Conservation (phyloP, 2,329 filamentous ascomycete species). For the Catunica adiposa region DNA sequence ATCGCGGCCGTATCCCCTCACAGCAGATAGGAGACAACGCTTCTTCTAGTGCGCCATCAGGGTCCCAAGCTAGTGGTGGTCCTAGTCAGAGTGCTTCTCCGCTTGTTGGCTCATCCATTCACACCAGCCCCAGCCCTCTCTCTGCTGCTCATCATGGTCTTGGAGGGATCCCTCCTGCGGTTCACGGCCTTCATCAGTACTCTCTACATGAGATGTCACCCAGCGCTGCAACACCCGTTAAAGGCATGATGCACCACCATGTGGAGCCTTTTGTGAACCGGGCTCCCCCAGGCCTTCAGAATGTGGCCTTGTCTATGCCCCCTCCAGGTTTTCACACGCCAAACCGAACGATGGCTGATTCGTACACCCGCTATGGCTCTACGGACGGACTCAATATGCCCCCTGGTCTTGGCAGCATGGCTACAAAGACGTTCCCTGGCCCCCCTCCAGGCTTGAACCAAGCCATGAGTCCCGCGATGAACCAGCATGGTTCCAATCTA, state of each 20-base stretch:
- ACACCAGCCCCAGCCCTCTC: slow-evolving; percentile 47
- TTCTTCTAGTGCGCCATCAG: slow-evolving; percentile 50
- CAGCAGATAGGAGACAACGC: slow-evolving; percentile 55
- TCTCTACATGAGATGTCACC: slow-evolving; percentile 43
- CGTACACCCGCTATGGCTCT: slow-evolving; percentile 13
- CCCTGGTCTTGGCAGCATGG: slow-evolving; percentile 7
- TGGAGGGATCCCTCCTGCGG: background rate
- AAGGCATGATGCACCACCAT: slow-evolving; percentile 36
- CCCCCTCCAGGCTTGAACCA: slow-evolving; percentile 8
- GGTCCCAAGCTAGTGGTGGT: slow-evolving; percentile 40
- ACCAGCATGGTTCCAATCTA: too few relatives aligned
- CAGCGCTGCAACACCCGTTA: slow-evolving; percentile 35
- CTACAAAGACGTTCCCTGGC: slow-evolving; percentile 28
- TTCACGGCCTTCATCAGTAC: slow-evolving; percentile 15
- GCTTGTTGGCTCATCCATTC: slow-evolving; percentile 44
- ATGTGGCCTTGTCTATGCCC: slow-evolving; percentile 16
- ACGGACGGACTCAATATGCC: slow-evolving; percentile 8
- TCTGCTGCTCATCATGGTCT: slow-evolving; percentile 20
- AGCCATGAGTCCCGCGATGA: too few relatives aligned
- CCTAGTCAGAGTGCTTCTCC: slow-evolving; percentile 43
- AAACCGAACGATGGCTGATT: slow-evolving; percentile 9
- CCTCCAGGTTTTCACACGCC: slow-evolving; percentile 28
- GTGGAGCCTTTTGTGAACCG: slow-evolving; percentile 22
- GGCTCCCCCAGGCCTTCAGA: slow-evolving; percentile 4
- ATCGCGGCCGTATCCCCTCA: slow-evolving; percentile 57